Base-by-base conservation (phyloP, 768 basidiomycete species). In the Strobilomyces echinocephalus region DNA sequence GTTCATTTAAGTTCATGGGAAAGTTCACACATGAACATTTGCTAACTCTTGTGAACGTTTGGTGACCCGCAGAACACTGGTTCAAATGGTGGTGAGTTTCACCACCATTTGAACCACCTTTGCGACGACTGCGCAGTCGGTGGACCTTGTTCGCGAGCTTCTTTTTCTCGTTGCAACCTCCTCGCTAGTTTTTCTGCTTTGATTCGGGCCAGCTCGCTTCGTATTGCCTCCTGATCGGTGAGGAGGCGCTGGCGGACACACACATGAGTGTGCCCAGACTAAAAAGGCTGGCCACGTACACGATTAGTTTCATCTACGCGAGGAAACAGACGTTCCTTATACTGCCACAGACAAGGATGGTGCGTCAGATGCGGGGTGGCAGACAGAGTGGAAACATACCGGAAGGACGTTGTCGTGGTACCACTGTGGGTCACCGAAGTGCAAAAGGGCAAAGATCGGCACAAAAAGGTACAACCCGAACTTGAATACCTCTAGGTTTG, bases 371-470 rank as follows among this genome's bases (percentile, higher is more conserved):
- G 35, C 20, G 20, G n/a, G 33, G 18, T 30, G 31, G 31, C 42
- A 52, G 31, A 24, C 10, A 16, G 24, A 31, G 31, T 35, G 11
- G 40, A 39, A 30, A 57, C 83, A 52, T 66, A 91, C 87, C 8
- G 91, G 90, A 34, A 88, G 72, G 53, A 95, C 90, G 60, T 89
- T 76, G 45, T 76, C 73, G 51, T 79, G 77, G 64, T 93, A 94
- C 91, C 91, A 94, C 39, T 86, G 81, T 6, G 90, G 89, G 68
- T 93, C 88, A 41, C 91, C 91, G 64, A 89, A 93, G 69, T 92
- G 87, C 46, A 91, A 72, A 63, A 94, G 79, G 21, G 88, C 85
- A 43, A 79, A 73, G 53, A 94, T 82, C 10, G 91, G 91, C 54
- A 91, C 83, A 61, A 91, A 91, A 52, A 94, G 82, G 69, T 94